Evolutionary conservation across 768 basidiomycete genomes (phyloP).

Genomic region (Russula virescens): DNA sequence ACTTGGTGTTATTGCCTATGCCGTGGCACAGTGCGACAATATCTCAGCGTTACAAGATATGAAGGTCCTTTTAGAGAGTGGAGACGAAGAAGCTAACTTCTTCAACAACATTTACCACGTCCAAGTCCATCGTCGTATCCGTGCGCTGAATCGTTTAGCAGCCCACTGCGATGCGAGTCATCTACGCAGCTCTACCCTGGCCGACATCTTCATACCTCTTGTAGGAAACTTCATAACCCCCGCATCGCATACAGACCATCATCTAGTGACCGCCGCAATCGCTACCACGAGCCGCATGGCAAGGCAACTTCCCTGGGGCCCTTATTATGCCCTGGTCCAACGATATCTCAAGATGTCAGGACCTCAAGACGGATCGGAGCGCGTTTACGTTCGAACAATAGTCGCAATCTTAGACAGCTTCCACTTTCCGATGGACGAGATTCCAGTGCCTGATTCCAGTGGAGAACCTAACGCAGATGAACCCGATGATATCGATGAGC

Average conservation of each 20-base stretch:
- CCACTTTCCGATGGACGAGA: slow-evolving; percentile 78
- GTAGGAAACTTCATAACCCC: slow-evolving; percentile 73
- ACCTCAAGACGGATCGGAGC: slow-evolving; percentile 65
- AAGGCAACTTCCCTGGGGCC: slow-evolving; percentile 71
- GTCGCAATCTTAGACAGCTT: slow-evolving; percentile 86
- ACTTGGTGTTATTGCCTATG: slow-evolving; percentile 69
- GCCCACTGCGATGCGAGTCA: slow-evolving; percentile 65
- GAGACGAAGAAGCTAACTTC: slow-evolving; percentile 93
- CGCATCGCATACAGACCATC: slow-evolving; percentile 64
- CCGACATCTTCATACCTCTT: slow-evolving; percentile 83
- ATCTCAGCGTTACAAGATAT: slow-evolving; percentile 70
- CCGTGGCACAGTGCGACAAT: slow-evolving; percentile 57
- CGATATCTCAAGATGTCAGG: slow-evolving; percentile 69
- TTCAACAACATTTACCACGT: slow-evolving; percentile 96
- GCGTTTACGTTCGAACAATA: slow-evolving; percentile 77
- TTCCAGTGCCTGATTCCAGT: slow-evolving; percentile 32
- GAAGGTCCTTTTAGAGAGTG: slow-evolving; percentile 71
- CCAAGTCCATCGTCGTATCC: slow-evolving; percentile 81
- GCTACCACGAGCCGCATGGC: slow-evolving; percentile 71
- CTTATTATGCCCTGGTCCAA: slow-evolving; percentile 74
- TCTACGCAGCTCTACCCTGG: slow-evolving; percentile 62
- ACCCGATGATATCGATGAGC: slow-evolving; percentile 28
- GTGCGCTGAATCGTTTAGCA: slow-evolving; percentile 80
- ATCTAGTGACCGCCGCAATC: slow-evolving; percentile 88
- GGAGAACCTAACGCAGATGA: slow-evolving; percentile 29